Conservation (phyloP, 2,329 filamentous ascomycete species). For the Trichoderma sp. region DNA sequence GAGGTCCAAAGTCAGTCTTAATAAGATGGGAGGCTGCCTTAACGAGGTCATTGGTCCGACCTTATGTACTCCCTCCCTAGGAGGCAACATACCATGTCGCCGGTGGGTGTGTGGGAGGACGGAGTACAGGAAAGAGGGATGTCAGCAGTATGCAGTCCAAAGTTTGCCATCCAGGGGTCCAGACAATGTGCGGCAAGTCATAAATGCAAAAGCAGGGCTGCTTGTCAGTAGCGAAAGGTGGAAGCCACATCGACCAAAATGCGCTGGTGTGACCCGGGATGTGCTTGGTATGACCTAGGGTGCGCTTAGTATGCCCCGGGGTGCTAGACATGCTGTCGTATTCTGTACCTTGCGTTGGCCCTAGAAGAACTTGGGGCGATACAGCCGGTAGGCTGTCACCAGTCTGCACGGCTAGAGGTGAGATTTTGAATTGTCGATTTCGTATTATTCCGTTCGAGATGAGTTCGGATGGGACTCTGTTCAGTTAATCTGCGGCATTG, state of each 20-base stretch:
- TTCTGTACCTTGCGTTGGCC: constrained; percentile 21
- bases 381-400: constrained; percentile 21
- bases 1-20: too few species aligned
- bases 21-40: too few species aligned
- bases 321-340: constrained; percentile 17
- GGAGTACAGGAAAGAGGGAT: not conserved
- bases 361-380: constrained; percentile 13
- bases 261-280: constrained; percentile 8
- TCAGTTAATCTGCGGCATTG: too few species aligned
- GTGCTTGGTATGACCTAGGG: too few species aligned
- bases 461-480: too few species aligned
- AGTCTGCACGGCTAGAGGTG: constrained; percentile 24
- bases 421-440: constrained; percentile 19
- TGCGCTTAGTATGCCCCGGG: too few species aligned
- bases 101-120: constrained; percentile 11
- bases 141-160: constrained; percentile 9
- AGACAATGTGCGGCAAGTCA: not conserved
- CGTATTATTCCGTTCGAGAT: too few species aligned
- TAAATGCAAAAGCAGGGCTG: constrained; percentile 13
- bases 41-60: too few species aligned
- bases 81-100: not conserved
- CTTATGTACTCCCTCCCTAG: constrained; percentile 4
- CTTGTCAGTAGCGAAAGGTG: not conserved
- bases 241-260: constrained; percentile 9
- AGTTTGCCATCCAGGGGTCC: constrained; percentile 6